Evolutionary conservation across 495 filamentous ascomycete species (phyloP).

Genomic region (Tirmania nivea): DNA sequence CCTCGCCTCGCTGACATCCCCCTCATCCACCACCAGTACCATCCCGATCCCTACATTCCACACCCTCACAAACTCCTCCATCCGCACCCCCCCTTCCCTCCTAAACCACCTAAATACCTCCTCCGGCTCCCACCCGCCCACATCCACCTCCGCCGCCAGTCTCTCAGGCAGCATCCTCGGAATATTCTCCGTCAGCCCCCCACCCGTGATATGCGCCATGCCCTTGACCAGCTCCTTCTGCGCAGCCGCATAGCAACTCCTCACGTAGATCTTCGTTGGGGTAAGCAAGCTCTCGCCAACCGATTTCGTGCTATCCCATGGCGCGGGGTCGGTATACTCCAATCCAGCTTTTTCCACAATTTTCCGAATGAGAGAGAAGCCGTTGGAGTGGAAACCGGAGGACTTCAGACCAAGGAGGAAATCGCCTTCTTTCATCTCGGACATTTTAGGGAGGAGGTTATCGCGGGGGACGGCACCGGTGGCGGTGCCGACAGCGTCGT

Average conservation of each 20-base stretch:
- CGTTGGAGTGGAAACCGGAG: conserved; percentile 78
- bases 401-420: conserved; percentile 64
- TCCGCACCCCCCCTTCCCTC: conserved; percentile 45
- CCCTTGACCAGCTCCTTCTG: conserved; percentile 47
- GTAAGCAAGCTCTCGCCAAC: conserved; percentile 57
- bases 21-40: conserved; percentile 53
- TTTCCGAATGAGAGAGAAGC: conserved; percentile 79
- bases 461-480: conserved; percentile 56
- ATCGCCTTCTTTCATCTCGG: conserved; percentile 58
- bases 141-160: conserved; percentile 58
- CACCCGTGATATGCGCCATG: conserved; percentile 89
- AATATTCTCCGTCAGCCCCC: conserved; percentile 77
- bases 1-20: conserved; percentile 31
- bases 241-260: conserved; percentile 42
- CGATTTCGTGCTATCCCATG: conserved; percentile 38
- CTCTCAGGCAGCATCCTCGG: conserved; percentile 68
- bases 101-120: conserved; percentile 71
- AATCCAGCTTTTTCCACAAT: conserved; percentile 56
- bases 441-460: conserved; percentile 50
- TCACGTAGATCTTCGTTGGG: conserved; percentile 66
- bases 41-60: conserved; percentile 92
- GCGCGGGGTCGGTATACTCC: conserved; percentile 42
- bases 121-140: conserved; percentile 45
- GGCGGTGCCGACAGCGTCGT: conserved; percentile 75
- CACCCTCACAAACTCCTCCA: conserved; percentile 62